Base-by-base conservation (phyloP, 2,329 filamentous ascomycete species). In the Amylocarpus encephaloides region DNA sequence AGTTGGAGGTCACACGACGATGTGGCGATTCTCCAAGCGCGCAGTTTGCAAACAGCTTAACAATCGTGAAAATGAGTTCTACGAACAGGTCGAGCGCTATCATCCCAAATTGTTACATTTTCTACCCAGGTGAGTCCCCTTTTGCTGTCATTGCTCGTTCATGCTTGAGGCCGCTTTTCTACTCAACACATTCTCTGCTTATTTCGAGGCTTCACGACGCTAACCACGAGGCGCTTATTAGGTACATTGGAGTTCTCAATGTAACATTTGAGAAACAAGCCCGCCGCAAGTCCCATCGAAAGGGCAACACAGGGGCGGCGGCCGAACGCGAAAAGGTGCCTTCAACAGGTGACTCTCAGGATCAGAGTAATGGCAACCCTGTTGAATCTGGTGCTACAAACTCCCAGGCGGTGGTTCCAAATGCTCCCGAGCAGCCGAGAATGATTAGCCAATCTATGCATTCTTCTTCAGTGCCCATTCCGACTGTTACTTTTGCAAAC, bases 21-120 rank as follows among this genome's bases (percentile, higher is more conserved):
- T 98, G 33, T 98, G 95, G 79, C 85, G 92, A 38, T 97, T 98
- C 66, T 97, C 93, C 15, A 84, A 89, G 59, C 82, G 91, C 62
- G 93, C 93, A 49, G 91, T 98, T 10, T 98, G 93, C 76, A 98
- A 98, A 70, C 90, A 96, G 70, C 79, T 98, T 64, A 98, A 95
- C 68, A 98, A 95, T 67, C 81, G 92, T 63, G 93, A 98, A 67
- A 98, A 98, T 69, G 89, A 95, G 70, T 98, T 98, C 66, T 98
- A 98, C 68, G 93, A 98, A 70, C 93, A 85, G 48, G 88, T 97
- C 62, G 93, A 98, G 72, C 83, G 82, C 63, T 82, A 88, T 59
- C 92, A 98, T 68, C 88, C 90, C 57, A 86, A 95, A 65, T 77
- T 98, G 62, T 73, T 98, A 52, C 82, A 86, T 38, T 98, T 97